A percentile compares a stretch with the other conserved stretches of the same genome.
phyloP scores from a whole-genome alignment of 1,284 basidiomycete genomes.

The Irpex sp. region DNA sequence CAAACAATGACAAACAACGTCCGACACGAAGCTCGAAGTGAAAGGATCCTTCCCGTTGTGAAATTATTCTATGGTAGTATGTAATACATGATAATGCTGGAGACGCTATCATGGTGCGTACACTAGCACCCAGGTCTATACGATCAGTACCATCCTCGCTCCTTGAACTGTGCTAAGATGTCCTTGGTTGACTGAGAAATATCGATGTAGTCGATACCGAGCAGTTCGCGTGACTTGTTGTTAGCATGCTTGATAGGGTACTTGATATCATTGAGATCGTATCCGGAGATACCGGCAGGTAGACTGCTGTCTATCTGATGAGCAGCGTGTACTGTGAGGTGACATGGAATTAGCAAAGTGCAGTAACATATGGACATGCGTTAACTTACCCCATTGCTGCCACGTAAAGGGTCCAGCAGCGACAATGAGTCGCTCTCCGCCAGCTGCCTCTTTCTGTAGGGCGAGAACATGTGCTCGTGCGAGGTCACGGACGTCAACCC shows the following conservation, averaged over 20 bases:
- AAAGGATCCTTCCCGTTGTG: too few relatives aligned
- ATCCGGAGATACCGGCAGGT: slow-evolving; percentile 17
- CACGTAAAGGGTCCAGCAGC: slow-evolving; percentile 24
- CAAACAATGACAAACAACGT: too few relatives aligned
- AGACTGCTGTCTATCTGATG: slow-evolving; percentile 15
- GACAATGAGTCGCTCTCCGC: slow-evolving; percentile 47
- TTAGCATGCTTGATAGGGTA: slow-evolving; percentile 18
- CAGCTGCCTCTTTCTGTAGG: slow-evolving; percentile 43
- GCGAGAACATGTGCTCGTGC: slow-evolving; percentile 50
- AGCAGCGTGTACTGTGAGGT: slow-evolving; percentile 10
- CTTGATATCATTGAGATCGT: slow-evolving; percentile 23
- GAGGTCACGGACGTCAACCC: slow-evolving; percentile 59
- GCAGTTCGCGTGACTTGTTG: slow-evolving; percentile 35
- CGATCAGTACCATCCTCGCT: slow-evolving; percentile 3
- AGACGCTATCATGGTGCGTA: too few relatives aligned
- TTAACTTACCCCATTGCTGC: slow-evolving; percentile 21
- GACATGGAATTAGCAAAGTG: slow-evolving; percentile 6
- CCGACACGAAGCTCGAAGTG: too few relatives aligned
- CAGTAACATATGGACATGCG: neutral
- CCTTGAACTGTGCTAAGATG: slow-evolving; percentile 32
- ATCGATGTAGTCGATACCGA: slow-evolving; percentile 40
- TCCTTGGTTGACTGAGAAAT: slow-evolving; percentile 37
- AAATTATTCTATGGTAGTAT: too few relatives aligned
- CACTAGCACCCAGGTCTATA: too few relatives aligned
- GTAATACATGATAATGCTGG: too few relatives aligned